A percentile compares a stretch with the other conserved stretches of the same genome.
phyloP scores from a whole-genome alignment of 1,284 basidiomycete species.

The Sanghuangporus baumii region DNA sequence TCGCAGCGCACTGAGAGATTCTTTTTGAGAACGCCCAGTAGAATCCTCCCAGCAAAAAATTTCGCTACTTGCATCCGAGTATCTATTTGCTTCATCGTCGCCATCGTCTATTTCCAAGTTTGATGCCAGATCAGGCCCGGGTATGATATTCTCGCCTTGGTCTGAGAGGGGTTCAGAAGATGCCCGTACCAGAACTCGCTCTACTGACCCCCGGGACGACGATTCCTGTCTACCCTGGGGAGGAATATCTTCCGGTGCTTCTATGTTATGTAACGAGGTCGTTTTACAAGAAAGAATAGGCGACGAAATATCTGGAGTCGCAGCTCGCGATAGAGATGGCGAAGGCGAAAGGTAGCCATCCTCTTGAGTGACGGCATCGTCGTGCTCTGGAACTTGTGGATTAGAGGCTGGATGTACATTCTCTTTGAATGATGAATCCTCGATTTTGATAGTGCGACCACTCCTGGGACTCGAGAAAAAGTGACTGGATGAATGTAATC shows the following conservation, averaged over 20 bases:
- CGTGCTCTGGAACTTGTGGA: slow-evolving; percentile 22
- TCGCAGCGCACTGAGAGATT: neutral
- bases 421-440: neutral
- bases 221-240: slow-evolving; percentile 5
- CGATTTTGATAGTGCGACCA: neutral
- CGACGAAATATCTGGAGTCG: slow-evolving; percentile 59
- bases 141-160: neutral
- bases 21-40: neutral
- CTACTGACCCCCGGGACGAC: neutral
- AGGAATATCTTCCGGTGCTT: neutral
- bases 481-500: slow-evolving; percentile 24
- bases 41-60: slow-evolving; percentile 15
- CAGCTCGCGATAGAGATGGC: slow-evolving; percentile 42
- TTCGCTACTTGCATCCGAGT: slow-evolving; percentile 8
- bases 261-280: neutral
- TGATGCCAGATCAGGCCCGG: slow-evolving; percentile 12
- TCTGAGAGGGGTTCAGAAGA: slow-evolving; percentile 13
- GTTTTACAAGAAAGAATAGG: slow-evolving; percentile 31
- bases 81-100: neutral
- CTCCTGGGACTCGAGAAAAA: neutral
- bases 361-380: slow-evolving; percentile 53
- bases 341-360: slow-evolving; percentile 72
- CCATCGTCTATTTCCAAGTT: slow-evolving; percentile 11
- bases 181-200: slow-evolving; percentile 13
- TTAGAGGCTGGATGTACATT: slow-evolving; percentile 20